Base-by-base conservation (phyloP, 1,139 yeast species). In the Pichia sp. region DNA sequence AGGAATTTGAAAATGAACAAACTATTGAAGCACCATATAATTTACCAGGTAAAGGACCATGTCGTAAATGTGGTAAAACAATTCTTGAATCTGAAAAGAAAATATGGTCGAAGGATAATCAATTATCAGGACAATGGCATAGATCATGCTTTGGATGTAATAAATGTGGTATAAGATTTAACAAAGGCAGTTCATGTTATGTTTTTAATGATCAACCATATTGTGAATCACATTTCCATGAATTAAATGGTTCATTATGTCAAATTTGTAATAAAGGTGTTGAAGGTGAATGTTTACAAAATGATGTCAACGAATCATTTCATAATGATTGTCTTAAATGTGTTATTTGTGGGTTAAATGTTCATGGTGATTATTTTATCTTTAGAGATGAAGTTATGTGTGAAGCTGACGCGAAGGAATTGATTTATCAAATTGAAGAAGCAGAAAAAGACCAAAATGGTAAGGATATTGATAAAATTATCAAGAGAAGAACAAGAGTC, bases 71-170 rank as follows among this genome's bases (percentile, higher is more conserved):
- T 69, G 62, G 66, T 8, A 57, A 64, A 32, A 67, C 63, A 28
- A 77, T 83, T 39, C 36, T 44, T 11, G 40, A 52, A 3, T 61
- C 55, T 45, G 82, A 71, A 40, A 78, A 71, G 69, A 77, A 75
- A 52, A 79, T 92, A n/a, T 84, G 81, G 64, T 87, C 96, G 10
- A 81, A 79, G 55, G 88, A 87, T 45, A 84, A 85, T 28, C 90
- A 85, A 58, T 70, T 92, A 40, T 77, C 90, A 1, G 98, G 98
- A 0, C 94, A 89, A 66, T 90, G 97, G 97, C 98, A 92, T 64
- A 74, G 95, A 45, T 69, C 73, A 18, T 92, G 98, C 64, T 90
- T 92, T 70, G 69, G 72, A 27, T 92, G 98, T 68, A 66, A 74
- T 28, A 64, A 69, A n/a, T 88, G 96, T 68, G 66, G 67, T 5